These are phyloP conservation scores for Paecilomyces dactylethromorphus DNA, from an alignment of 2,329 filamentous ascomycete genomes.

Conservation along the genomic window DNA sequence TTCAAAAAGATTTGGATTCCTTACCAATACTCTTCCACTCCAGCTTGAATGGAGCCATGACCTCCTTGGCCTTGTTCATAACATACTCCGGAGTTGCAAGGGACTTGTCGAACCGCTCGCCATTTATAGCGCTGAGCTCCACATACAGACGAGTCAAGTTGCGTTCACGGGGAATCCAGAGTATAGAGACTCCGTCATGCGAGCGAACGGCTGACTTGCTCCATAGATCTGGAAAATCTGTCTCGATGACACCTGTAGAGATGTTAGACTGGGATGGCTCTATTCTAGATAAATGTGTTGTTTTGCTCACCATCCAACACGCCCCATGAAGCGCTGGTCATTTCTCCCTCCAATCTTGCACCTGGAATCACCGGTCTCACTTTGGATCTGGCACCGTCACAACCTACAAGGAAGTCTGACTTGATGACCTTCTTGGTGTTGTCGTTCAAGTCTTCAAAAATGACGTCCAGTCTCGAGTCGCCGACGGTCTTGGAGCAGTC, in stretches of 20 bases:
- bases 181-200: conserved; percentile 59
- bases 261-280: background rate
- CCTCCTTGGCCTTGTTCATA: conserved; percentile 47
- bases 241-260: conserved; percentile 45
- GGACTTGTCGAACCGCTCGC: conserved; percentile 21
- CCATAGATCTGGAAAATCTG: conserved; percentile 69
- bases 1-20: background rate
- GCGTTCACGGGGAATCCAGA: conserved; percentile 67
- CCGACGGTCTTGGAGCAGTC: conserved; percentile 44
- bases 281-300: background rate
- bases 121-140: conserved; percentile 24
- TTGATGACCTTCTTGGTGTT: conserved; percentile 40
- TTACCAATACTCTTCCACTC: conserved; percentile 37
- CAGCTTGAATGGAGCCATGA: conserved; percentile 40
- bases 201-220: conserved; percentile 65
- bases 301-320: conserved; percentile 60
- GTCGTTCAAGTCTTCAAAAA: conserved; percentile 31
- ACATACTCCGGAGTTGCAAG: conserved; percentile 58
- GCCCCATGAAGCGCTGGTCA: conserved; percentile 59
- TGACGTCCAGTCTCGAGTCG: conserved; percentile 34
- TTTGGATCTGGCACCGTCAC: conserved; percentile 65
- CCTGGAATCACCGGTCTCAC: conserved; percentile 58
- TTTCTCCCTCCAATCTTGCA: conserved; percentile 43
- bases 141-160: conserved; percentile 62
- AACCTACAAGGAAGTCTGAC: conserved; percentile 62